These are phyloP conservation scores for Mucor mucedo DNA, from an alignment of 371 early-diverging fungal species.

Conservation along the genomic window DNA sequence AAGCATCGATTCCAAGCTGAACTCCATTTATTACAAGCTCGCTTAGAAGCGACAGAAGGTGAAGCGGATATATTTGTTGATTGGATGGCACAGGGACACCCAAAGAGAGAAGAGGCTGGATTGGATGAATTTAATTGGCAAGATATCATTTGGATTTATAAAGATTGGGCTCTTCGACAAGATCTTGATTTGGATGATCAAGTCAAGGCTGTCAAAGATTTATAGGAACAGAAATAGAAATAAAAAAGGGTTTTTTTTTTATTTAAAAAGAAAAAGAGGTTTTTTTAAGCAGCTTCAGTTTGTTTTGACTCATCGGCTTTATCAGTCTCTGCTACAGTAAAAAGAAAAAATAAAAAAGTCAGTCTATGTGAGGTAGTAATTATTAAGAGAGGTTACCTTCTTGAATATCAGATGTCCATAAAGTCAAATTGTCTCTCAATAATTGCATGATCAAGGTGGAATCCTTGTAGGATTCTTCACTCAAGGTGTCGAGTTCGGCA, in stretches of 20 bases:
- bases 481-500: constrained; percentile 95
- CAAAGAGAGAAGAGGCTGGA: constrained; percentile 15
- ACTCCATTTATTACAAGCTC: constrained; percentile 20
- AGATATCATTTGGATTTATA: constrained; percentile 42
- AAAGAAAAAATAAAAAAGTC: too few species aligned
- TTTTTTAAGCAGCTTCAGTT: constrained; percentile 14
- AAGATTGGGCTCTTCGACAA: constrained; percentile 34
- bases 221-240: constrained; percentile 10
- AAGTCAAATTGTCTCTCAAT: constrained; percentile 98
- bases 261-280: background rate
- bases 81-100: constrained; percentile 33
- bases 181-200: constrained; percentile 25
- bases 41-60: constrained; percentile 29
- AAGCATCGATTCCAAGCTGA: constrained; percentile 38
- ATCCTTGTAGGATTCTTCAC: constrained; percentile 99
- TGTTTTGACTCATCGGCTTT: constrained; percentile 16
- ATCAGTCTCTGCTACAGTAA: constrained; percentile 6
- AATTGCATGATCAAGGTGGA: constrained; percentile 99
- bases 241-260: background rate
- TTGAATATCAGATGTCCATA: constrained; percentile 99
- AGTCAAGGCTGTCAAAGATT: constrained; percentile 28
- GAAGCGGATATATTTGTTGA: constrained; percentile 30
- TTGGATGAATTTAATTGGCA: constrained; percentile 35
- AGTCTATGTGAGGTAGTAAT: background rate
- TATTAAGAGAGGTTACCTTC: constrained; percentile 50